A percentile compares a stretch with the other conserved stretches of the same genome.
phyloP scores from a whole-genome alignment of 495 filamentous ascomycete genomes.

The Lasiosphaeria hispida region DNA sequence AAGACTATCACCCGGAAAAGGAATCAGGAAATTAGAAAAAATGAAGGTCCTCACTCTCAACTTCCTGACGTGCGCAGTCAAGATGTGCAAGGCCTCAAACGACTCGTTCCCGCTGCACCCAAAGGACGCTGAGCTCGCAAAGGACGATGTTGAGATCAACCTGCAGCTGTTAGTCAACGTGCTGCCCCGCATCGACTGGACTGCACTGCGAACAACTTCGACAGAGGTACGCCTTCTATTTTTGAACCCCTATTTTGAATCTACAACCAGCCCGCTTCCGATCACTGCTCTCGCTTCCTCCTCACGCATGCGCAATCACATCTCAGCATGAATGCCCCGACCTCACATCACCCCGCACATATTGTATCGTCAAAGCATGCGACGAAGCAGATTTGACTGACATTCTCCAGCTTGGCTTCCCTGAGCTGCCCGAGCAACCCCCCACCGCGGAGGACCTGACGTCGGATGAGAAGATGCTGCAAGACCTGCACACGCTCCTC shows the following conservation, averaged over 20 bases:
- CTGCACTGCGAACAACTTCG: conserved; percentile 66
- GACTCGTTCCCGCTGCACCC: conserved; percentile 87
- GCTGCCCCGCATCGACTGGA: conserved; percentile 85
- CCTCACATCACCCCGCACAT: too few species aligned
- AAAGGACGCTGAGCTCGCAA: conserved; percentile 81
- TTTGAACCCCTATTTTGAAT: background rate
- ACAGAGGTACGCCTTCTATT: conserved; percentile 63
- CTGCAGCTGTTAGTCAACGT: conserved; percentile 75
- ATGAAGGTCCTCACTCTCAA: conserved; percentile 98
- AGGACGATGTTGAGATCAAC: conserved; percentile 76
- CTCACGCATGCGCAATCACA: too few species aligned
- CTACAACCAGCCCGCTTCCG: too few species aligned
- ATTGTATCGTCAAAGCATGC: too few species aligned
- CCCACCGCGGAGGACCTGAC: conserved; percentile 60
- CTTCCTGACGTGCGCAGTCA: conserved; percentile 94
- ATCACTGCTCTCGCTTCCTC: too few species aligned
- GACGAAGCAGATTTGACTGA: background rate
- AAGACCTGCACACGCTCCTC: conserved; percentile 76
- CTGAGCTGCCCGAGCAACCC: conserved; percentile 61
- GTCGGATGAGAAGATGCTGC: conserved; percentile 61
- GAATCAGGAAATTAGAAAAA: conserved; percentile 20
- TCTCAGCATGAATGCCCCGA: too few species aligned
- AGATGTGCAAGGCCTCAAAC: conserved; percentile 77
- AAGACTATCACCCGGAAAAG: background rate
- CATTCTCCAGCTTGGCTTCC: conserved; percentile 70